phyloP scores from a whole-genome alignment of 192 early-diverging fungal genomes.

The Martensiomyces pterosporus region DNA sequence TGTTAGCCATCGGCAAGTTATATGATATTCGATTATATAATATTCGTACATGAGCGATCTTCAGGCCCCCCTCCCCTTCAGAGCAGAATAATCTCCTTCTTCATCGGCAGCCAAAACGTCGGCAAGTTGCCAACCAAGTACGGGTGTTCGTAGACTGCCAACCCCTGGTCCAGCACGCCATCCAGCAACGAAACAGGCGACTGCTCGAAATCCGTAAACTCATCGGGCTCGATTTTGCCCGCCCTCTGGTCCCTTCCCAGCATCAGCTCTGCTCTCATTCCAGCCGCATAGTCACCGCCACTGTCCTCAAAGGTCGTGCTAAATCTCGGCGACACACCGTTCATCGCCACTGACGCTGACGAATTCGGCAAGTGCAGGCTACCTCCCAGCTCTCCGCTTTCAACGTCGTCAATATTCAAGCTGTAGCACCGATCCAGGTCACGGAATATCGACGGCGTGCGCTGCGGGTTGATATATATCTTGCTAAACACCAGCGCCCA shows the following conservation, averaged over 20 bases:
- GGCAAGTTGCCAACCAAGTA: conserved; percentile 63
- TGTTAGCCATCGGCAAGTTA: too few species aligned
- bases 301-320: conserved; percentile 32
- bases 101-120: conserved; percentile 67
- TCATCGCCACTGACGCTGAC: too few species aligned
- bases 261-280: conserved; percentile 39
- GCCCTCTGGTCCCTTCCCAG: conserved; percentile 58
- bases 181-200: conserved; percentile 66
- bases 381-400: conserved; percentile 1
- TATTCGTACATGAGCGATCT: too few species aligned
- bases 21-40: too few species aligned
- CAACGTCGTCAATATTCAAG: conserved; percentile 8
- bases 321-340: conserved; percentile 29
- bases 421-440: conserved; percentile 41
- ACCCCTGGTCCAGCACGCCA: conserved; percentile 68
- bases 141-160: conserved; percentile 64
- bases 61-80: too few species aligned
- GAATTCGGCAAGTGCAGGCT: too few species aligned
- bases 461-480: conserved; percentile 46
- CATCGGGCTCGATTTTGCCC: conserved; percentile 56
- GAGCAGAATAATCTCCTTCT: neutral
- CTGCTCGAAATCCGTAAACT: conserved; percentile 68
- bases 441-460: conserved; percentile 17
- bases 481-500: conserved; percentile 25
- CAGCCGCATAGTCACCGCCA: neutral